Conservation (phyloP, 345 rosid species). For the Luvunga scandens region DNA sequence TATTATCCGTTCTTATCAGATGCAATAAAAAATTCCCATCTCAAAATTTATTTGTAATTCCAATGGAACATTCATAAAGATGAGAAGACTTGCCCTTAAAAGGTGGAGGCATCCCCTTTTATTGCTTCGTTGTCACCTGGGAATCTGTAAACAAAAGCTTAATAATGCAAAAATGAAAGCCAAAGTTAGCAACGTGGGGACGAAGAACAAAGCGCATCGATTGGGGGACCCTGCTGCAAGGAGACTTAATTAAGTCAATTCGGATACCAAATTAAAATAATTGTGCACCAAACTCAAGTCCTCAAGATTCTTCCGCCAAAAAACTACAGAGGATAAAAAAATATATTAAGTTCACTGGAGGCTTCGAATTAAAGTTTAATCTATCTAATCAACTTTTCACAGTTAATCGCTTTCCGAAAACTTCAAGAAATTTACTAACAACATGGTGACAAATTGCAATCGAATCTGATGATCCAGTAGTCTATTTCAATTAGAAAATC, state of each 20-base stretch:
- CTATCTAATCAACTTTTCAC: not conserved
- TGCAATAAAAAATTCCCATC: too few species aligned
- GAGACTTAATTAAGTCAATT: not conserved
- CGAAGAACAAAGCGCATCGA: not conserved
- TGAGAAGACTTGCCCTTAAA: not conserved
- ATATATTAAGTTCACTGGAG: not conserved
- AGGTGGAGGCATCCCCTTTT: not conserved
- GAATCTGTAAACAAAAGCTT: slow-evolving; percentile 7
- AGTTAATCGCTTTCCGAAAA: not conserved
- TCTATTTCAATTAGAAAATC: not conserved
- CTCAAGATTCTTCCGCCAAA: too few species aligned
- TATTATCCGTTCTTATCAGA: too few species aligned
- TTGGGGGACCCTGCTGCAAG: not conserved
- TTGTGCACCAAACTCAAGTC: not conserved
- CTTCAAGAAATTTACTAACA: not conserved
- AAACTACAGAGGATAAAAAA: not conserved
- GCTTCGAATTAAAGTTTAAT: not conserved
- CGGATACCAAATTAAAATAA: not conserved
- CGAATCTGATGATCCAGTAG: not conserved
- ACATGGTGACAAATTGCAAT: not conserved
- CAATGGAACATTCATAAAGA: too few species aligned
- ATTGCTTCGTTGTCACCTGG: not conserved
- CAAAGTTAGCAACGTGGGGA: not conserved
- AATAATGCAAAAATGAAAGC: too few species aligned
- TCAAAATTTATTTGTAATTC: too few species aligned